phyloP scores from a whole-genome alignment of 495 filamentous ascomycete species.

The Bryoglossum gracile region DNA sequence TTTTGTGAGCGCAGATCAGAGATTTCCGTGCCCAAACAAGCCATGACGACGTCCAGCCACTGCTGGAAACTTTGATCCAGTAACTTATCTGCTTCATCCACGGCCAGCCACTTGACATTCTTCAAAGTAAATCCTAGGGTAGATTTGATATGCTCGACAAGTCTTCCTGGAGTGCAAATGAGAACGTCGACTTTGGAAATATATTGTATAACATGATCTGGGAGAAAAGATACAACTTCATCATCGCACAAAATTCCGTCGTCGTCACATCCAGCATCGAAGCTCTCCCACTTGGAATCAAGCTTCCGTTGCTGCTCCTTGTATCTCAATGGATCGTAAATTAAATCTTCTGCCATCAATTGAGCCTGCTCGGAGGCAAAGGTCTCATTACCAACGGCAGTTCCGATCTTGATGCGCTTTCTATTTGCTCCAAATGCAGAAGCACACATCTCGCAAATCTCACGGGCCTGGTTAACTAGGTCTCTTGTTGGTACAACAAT shows the following conservation, averaged over 20 bases:
- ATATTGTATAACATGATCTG: constrained; percentile 54
- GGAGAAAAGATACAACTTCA: constrained; percentile 31
- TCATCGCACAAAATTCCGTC: constrained; percentile 25
- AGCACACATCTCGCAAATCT: constrained; percentile 61
- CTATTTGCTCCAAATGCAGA: constrained; percentile 38
- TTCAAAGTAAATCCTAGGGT: constrained; percentile 73
- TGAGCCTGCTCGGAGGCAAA: constrained; percentile 66
- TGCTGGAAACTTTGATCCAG: constrained; percentile 89
- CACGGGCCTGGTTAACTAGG: constrained; percentile 73
- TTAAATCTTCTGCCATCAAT: constrained; percentile 17
- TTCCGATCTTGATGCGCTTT: constrained; percentile 65
- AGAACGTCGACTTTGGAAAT: constrained; percentile 77
- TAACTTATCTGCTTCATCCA: constrained; percentile 91
- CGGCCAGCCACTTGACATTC: constrained; percentile 74
- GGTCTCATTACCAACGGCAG: constrained; percentile 69
- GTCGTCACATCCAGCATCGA: constrained; percentile 18
- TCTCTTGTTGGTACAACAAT: constrained; percentile 88
- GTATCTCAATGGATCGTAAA: constrained; percentile 51
- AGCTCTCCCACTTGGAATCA: constrained; percentile 25
- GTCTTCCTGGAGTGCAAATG: constrained; percentile 83
- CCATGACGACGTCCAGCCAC: constrained; percentile 72
- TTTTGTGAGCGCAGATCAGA: constrained; percentile 16
- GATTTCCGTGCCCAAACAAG: constrained; percentile 37
- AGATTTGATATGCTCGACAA: constrained; percentile 82
- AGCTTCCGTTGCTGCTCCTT: constrained; percentile 22